phyloP scores from a whole-genome alignment of 148 eudicot species.

The Arctostaphylos glauca region DNA sequence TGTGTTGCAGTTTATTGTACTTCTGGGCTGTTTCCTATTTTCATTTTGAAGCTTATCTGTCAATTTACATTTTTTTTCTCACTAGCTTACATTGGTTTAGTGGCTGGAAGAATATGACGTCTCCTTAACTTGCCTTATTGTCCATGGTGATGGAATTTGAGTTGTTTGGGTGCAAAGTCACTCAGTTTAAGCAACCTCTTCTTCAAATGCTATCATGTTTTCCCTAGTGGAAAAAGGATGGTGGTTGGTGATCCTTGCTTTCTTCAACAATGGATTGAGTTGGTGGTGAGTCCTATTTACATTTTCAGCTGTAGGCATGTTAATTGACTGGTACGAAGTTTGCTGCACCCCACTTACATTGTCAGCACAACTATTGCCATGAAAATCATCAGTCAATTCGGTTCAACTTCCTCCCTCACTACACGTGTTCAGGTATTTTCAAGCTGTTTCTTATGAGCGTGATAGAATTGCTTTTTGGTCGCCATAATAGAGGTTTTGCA shows the following conservation, averaged over 20 bases:
- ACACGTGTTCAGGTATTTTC: not conserved
- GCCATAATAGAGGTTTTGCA: not conserved
- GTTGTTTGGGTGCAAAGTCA: not conserved
- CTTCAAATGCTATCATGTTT: not conserved
- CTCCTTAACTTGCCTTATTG: not conserved
- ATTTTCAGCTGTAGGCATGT: constrained; percentile 2
- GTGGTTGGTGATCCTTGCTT: not conserved
- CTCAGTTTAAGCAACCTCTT: not conserved
- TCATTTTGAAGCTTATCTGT: not conserved
- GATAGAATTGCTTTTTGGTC: not conserved
- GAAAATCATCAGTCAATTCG: not conserved
- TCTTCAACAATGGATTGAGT: not conserved
- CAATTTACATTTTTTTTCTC: not conserved
- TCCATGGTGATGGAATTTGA: not conserved
- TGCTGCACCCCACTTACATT: not conserved
- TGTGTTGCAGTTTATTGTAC: not conserved
- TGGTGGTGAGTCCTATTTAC: not conserved
- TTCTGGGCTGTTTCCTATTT: not conserved
- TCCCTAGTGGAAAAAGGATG: not conserved
- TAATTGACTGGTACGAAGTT: not conserved
- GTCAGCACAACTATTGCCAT: not conserved
- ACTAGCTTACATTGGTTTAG: not conserved
- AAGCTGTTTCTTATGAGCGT: not conserved
- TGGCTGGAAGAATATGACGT: not conserved
- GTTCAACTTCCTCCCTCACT: not conserved